Percentiles rank a stretch among this genome's conserved stretches.
These are phyloP conservation scores for Trametes pubescens DNA, from an alignment of 1,284 basidiomycete species.

Conservation along the genomic window DNA sequence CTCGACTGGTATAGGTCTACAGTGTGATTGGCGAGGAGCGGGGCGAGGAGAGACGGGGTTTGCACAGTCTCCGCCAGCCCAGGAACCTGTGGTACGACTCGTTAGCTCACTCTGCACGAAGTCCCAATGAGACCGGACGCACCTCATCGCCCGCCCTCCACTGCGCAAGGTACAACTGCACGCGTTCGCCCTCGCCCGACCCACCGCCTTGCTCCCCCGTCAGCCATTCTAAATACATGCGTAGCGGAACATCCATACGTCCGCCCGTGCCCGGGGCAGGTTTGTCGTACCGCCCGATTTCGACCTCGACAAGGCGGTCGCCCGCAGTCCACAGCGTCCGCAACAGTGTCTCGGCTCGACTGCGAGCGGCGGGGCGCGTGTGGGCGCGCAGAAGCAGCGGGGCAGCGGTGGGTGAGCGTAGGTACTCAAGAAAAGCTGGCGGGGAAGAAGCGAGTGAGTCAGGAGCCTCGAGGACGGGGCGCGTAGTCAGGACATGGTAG, in stretches of 20 bases:
- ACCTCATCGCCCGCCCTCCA: constrained; percentile 39
- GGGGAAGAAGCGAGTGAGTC: constrained; percentile 8
- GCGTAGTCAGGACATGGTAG: neutral
- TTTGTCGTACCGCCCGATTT: constrained; percentile 37
- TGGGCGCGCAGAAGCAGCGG: constrained; percentile 14
- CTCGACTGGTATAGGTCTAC: constrained; percentile 39
- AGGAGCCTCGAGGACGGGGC: constrained; percentile 17
- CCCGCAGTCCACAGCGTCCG: constrained; percentile 24
- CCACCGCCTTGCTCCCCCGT: neutral
- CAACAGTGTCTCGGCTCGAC: constrained; percentile 21
- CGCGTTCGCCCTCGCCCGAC: constrained; percentile 19
- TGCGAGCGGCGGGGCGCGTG: neutral
- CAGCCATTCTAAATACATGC: constrained; percentile 38
- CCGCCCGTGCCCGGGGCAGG: constrained; percentile 8
- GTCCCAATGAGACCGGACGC: neutral
- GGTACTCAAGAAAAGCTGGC: constrained; percentile 16
- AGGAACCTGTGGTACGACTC: constrained; percentile 23
- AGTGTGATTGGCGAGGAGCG: constrained; percentile 22
- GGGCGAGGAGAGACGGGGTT: constrained; percentile 25
- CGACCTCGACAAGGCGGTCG: constrained; percentile 38
- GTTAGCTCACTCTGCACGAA: too few relatives aligned
- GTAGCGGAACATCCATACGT: constrained; percentile 32
- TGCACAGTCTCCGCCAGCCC: constrained; percentile 22
- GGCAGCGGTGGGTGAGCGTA: constrained; percentile 17
- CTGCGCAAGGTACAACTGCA: constrained; percentile 39